phyloP scores from a whole-genome alignment of 2,329 filamentous ascomycete species.

The Cladosporium sphaerospermum region DNA sequence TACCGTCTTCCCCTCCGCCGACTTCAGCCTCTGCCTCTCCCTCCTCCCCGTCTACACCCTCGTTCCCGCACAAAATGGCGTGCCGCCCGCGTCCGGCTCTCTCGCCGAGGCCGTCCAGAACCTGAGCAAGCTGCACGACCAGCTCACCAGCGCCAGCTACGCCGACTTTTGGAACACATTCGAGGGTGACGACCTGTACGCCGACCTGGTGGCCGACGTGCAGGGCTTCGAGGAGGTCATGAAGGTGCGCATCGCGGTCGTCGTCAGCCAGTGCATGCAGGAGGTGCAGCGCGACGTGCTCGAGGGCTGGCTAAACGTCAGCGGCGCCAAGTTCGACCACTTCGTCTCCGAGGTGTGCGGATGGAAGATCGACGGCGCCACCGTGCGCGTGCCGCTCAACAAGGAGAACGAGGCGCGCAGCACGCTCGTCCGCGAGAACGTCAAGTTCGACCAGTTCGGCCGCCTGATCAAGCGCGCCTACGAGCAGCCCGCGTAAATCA shows the following conservation, averaged over 20 bases:
- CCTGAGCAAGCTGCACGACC: constrained; percentile 73
- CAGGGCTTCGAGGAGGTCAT: constrained; percentile 91
- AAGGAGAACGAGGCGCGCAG: constrained; percentile 97
- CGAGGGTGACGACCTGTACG: constrained; percentile 90
- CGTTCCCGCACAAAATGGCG: constrained; percentile 46
- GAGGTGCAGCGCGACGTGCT: constrained; percentile 54
- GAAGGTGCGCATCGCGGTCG: constrained; percentile 79
- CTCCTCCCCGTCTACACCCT: constrained; percentile 83
- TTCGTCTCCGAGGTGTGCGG: constrained; percentile 57
- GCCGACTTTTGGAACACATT: constrained; percentile 86
- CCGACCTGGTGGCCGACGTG: constrained; percentile 90
- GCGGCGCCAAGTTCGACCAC: constrained; percentile 42
- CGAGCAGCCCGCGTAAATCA: constrained; percentile 63
- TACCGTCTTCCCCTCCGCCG: constrained; percentile 91
- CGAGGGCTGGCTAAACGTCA: constrained; percentile 45
- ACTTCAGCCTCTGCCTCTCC: constrained; percentile 90
- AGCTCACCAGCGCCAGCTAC: constrained; percentile 88
- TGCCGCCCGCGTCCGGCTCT: constrained; percentile 50
- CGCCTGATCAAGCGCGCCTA: constrained; percentile 77
- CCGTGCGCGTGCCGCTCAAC: constrained; percentile 77
- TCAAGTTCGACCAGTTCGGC: constrained; percentile 80
- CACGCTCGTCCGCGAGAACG: constrained; percentile 89
- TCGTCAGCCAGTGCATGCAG: constrained; percentile 78
- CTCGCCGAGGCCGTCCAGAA: constrained; percentile 88
- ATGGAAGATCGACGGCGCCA: constrained; percentile 67